phyloP scores from a whole-genome alignment of 2,329 filamentous ascomycete genomes.

The Ambrosiella xylebori region DNA sequence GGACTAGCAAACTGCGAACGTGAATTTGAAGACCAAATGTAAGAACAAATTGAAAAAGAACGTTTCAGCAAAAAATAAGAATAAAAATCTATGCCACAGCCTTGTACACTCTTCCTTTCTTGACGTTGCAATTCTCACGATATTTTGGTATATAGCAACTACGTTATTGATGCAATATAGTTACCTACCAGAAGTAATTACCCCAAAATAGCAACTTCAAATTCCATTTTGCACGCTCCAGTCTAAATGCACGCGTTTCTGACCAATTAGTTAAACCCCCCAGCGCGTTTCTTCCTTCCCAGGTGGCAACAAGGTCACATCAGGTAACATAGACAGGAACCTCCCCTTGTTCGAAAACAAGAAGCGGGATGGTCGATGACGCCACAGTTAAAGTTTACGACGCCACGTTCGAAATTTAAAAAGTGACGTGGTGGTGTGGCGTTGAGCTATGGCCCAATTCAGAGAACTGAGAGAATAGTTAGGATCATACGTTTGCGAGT shows the following conservation, averaged over 20 bases:
- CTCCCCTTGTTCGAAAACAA: not conserved
- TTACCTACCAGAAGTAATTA: not conserved
- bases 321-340: no score
- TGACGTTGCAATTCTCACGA: not conserved
- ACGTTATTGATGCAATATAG: not conserved
- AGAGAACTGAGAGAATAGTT: not conserved
- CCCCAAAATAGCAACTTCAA: not conserved
- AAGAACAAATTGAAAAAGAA: no score
- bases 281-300: slow-evolving; percentile 1
- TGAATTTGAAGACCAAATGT: no score
- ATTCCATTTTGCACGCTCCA: slow-evolving; percentile 9
- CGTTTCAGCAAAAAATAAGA: not conserved
- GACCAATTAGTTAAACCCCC: not conserved
- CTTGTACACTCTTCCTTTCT: not conserved
- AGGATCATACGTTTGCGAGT: not conserved
- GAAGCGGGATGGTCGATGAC: not conserved
- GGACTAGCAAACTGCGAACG: no score
- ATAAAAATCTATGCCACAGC: not conserved
- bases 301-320: no score
- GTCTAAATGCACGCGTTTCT: not conserved
- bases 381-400: not conserved
- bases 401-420: no score
- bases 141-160: not conserved
- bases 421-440: slow-evolving; percentile 1
- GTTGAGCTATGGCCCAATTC: not conserved